These are phyloP conservation scores for Candida xiaguanensis DNA, from an alignment of 805 yeast genomes.

Conservation along the genomic window DNA sequence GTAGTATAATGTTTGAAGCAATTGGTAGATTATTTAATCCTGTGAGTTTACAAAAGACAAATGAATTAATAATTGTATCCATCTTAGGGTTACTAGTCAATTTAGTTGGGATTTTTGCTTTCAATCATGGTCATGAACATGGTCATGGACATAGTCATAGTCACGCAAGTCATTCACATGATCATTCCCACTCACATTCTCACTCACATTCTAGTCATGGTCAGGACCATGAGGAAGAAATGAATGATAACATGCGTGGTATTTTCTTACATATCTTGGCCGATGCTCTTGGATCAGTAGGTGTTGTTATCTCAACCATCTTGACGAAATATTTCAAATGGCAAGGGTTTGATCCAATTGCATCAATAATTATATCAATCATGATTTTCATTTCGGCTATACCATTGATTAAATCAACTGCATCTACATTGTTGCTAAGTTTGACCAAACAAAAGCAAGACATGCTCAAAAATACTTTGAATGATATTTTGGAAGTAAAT, in stretches of 20 bases:
- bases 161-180: constrained; percentile 23
- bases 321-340: constrained; percentile 63
- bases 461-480: constrained; percentile 57
- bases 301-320: constrained; percentile 88
- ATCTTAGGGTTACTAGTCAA: constrained; percentile 82
- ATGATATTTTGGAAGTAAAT: constrained; percentile 63
- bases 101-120: constrained; percentile 89
- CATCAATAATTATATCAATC: constrained; percentile 81
- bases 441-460: constrained; percentile 59
- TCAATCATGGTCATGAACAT: constrained; percentile 59
- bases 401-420: constrained; percentile 80
- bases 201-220: constrained; percentile 19
- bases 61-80: constrained; percentile 82
- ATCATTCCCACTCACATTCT: constrained; percentile 32
- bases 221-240: constrained; percentile 14
- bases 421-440: constrained; percentile 65
- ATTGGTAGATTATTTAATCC: constrained; percentile 78
- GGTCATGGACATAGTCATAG: constrained; percentile 32
- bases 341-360: constrained; percentile 88
- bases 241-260: constrained; percentile 82
- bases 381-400: constrained; percentile 78
- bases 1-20: constrained; percentile 85
- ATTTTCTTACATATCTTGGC: constrained; percentile 91
- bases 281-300: constrained; percentile 94
- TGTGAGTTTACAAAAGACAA: constrained; percentile 70